phyloP scores from a whole-genome alignment of 306 rosid genomes.

The Pueraria montana region DNA sequence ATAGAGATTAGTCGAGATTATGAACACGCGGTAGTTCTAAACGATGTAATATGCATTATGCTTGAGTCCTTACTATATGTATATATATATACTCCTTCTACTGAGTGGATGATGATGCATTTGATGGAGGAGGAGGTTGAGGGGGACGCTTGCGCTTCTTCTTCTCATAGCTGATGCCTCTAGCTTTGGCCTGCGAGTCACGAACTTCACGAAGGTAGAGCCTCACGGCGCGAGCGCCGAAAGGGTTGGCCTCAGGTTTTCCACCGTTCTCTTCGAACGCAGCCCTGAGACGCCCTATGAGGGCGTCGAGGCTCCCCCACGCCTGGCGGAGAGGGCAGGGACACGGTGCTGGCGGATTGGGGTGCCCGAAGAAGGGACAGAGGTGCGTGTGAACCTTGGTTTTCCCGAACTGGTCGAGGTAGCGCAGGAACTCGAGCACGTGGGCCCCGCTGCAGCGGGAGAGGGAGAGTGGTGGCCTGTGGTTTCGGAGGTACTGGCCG shows the following conservation, averaged over 20 bases:
- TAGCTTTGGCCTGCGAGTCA: slow-evolving; percentile 82
- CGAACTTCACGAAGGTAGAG: slow-evolving; percentile 84
- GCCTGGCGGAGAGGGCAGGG: slow-evolving; percentile 89
- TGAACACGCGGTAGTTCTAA: no score
- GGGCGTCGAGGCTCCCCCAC: slow-evolving; percentile 93
- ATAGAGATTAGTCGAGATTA: no score
- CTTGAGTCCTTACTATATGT: slow-evolving; percentile 34
- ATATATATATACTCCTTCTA: neutral
- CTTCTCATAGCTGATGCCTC: slow-evolving; percentile 87
- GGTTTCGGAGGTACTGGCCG: slow-evolving; percentile 78
- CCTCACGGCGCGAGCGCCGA: slow-evolving; percentile 84
- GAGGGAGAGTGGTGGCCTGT: slow-evolving; percentile 74
- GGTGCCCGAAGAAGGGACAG: slow-evolving; percentile 86
- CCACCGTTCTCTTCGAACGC: slow-evolving; percentile 91
- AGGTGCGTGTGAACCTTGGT: slow-evolving; percentile 80
- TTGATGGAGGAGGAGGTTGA: slow-evolving; percentile 40
- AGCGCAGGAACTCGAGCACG: slow-evolving; percentile 78
- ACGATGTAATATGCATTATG: neutral
- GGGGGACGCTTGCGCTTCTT: slow-evolving; percentile 81
- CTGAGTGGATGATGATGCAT: slow-evolving; percentile 10
- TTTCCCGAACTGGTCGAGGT: slow-evolving; percentile 85
- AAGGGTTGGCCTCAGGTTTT: slow-evolving; percentile 68
- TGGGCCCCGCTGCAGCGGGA: slow-evolving; percentile 79
- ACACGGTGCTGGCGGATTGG: slow-evolving; percentile 84
- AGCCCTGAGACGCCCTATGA: slow-evolving; percentile 83